Conservation (phyloP, 2,329 filamentous ascomycete species). For the Dendryphion nanum region DNA sequence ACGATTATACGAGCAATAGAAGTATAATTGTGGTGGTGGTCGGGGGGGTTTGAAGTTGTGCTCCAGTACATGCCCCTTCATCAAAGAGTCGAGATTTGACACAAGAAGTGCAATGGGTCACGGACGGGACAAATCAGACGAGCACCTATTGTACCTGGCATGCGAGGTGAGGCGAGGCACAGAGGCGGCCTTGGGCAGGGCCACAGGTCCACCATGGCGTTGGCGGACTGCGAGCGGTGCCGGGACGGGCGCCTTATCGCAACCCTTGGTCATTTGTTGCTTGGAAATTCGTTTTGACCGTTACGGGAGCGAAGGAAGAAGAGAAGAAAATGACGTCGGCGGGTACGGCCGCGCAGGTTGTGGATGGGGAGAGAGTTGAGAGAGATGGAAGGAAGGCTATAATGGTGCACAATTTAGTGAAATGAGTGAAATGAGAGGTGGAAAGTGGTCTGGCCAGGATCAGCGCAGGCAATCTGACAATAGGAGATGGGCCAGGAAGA, state of each 20-base stretch:
- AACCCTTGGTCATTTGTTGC: not conserved
- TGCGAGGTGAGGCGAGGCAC: not conserved
- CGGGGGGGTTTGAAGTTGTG: no score
- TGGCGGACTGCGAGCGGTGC: not conserved
- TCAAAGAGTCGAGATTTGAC: not conserved
- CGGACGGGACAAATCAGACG: not conserved
- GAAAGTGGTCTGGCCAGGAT: not conserved
- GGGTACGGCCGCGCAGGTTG: not conserved
- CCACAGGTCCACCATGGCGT: not conserved
- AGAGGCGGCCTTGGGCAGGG: not conserved
- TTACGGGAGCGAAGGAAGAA: not conserved
- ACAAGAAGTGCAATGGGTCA: not conserved
- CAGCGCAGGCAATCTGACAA: conserved; percentile 1
- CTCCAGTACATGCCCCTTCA: not conserved
- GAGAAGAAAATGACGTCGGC: conserved; percentile 1
- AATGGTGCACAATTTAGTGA: conserved; percentile 6
- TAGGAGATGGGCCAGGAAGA: not conserved
- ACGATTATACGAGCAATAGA: no score
- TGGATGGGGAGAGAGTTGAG: no score
- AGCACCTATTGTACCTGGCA: not conserved
- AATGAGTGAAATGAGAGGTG: conserved; percentile 3
- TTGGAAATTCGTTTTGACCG: not conserved
- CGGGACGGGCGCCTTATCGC: not conserved
- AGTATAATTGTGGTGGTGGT: no score
- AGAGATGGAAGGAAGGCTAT: not conserved